Conservation (phyloP, 192 early-diverging fungal species). For the Entomortierella chlamydospora region DNA sequence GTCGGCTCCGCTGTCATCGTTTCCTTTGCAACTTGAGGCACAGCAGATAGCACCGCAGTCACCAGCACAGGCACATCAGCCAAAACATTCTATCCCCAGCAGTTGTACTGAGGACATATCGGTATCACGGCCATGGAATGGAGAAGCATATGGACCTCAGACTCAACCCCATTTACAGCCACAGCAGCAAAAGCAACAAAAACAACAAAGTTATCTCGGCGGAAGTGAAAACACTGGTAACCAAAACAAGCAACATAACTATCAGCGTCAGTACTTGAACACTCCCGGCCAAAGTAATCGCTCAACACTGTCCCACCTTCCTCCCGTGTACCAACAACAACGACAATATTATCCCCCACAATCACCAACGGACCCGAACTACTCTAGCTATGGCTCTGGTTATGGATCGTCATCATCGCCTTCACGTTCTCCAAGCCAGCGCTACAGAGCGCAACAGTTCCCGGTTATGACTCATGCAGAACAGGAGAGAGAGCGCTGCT, state of each 20-base stretch:
- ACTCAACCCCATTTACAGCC: too few relatives aligned
- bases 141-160: too few relatives aligned
- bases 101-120: neutral
- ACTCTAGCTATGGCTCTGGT: neutral
- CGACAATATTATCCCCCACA: neutral
- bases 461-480: conserved; percentile 46
- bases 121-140: neutral
- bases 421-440: conserved; percentile 20
- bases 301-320: too few relatives aligned
- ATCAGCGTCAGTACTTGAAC: too few relatives aligned
- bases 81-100: neutral
- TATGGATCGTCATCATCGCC: conserved; percentile 6
- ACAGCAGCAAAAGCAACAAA: too few relatives aligned
- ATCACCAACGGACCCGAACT: neutral
- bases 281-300: too few relatives aligned
- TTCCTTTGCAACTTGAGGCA: neutral
- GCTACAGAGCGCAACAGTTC: neutral
- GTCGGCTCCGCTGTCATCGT: neutral
- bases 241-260: too few relatives aligned
- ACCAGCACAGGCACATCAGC: neutral
- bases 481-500: conserved; percentile 39
- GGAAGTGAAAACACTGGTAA: too few relatives aligned
- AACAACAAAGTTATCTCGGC: too few relatives aligned
- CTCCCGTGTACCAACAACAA: neutral
- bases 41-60: neutral